Evolutionary conservation across 768 basidiomycete genomes (phyloP).

Genomic region (Candolleomyces eurysporus): DNA sequence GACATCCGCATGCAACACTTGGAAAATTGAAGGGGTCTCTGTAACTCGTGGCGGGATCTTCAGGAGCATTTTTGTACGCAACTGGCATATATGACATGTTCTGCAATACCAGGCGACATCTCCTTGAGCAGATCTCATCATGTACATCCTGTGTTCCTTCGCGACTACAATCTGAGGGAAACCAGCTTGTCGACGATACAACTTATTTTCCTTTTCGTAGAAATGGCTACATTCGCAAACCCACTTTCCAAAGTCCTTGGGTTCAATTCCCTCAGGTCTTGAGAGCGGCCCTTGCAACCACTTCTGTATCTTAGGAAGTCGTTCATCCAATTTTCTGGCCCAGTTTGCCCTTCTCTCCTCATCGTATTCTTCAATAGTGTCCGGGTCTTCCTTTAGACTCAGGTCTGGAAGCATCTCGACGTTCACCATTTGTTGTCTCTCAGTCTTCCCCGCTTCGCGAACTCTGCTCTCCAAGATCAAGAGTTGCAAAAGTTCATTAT

Average conservation of each 20-base stretch:
- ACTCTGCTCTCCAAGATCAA: too few species aligned
- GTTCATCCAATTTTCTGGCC: background rate
- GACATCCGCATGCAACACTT: conserved; percentile 23
- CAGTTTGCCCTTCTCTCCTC: background rate
- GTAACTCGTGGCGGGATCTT: conserved; percentile 17
- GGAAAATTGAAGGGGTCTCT: conserved; percentile 19
- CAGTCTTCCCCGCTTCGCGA: too few species aligned
- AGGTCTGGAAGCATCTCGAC: background rate
- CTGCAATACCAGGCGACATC: conserved; percentile 24
- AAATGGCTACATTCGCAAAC: conserved; percentile 14
- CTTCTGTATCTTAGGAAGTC: background rate
- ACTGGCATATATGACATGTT: conserved; percentile 23
- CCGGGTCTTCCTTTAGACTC: conserved; percentile 2
- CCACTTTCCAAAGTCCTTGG: conserved; percentile 1
- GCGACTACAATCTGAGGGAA: conserved; percentile 19
- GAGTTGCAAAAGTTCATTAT: too few species aligned
- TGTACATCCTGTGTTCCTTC: conserved; percentile 12
- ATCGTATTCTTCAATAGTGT: background rate
- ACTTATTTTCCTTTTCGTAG: conserved; percentile 10
- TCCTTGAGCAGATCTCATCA: conserved; percentile 17
- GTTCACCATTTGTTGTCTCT: background rate
- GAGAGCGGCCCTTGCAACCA: background rate
- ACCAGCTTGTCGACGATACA: conserved; percentile 12
- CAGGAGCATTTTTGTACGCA: conserved; percentile 15
- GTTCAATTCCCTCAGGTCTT: background rate